phyloP scores from a whole-genome alignment of 2,329 filamentous ascomycete genomes.

The Microdochium paspali region DNA sequence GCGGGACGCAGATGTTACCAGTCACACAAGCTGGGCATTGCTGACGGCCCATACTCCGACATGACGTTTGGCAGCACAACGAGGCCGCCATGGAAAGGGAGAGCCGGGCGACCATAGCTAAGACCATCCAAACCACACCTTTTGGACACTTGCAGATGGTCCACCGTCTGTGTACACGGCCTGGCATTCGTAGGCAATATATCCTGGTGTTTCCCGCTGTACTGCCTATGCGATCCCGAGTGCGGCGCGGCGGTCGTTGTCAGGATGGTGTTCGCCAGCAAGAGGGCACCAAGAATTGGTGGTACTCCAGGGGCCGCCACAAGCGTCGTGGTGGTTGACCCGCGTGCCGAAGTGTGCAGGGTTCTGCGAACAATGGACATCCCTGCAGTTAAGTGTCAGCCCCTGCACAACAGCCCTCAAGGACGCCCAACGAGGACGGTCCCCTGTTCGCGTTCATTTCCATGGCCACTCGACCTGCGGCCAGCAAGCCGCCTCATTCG shows the following conservation, averaged over 20 bases:
- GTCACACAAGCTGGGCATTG: not conserved
- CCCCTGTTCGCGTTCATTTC: not conserved
- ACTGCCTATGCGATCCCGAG: no score
- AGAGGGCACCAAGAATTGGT: not conserved
- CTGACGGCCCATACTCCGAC: no score
- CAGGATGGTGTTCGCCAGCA: not conserved
- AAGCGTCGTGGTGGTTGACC: not conserved
- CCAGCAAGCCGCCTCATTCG: not conserved
- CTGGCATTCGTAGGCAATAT: no score
- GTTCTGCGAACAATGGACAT: not conserved
- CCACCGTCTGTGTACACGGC: no score
- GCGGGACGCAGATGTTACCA: not conserved
- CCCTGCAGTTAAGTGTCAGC: not conserved
- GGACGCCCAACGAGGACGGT: not conserved
- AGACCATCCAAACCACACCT: no score
- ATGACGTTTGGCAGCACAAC: no score
- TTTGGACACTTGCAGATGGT: no score
- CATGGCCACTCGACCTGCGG: not conserved
- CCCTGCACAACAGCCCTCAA: not conserved
- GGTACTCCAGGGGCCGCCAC: not conserved
- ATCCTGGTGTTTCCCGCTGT: no score
- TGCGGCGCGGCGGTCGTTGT: not conserved
- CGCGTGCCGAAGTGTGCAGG: not conserved
- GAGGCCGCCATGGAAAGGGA: no score
- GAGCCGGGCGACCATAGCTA: no score